Evolutionary conservation across 352 stramenopile species (phyloP).

Genomic region (Phytophthora rubi): DNA sequence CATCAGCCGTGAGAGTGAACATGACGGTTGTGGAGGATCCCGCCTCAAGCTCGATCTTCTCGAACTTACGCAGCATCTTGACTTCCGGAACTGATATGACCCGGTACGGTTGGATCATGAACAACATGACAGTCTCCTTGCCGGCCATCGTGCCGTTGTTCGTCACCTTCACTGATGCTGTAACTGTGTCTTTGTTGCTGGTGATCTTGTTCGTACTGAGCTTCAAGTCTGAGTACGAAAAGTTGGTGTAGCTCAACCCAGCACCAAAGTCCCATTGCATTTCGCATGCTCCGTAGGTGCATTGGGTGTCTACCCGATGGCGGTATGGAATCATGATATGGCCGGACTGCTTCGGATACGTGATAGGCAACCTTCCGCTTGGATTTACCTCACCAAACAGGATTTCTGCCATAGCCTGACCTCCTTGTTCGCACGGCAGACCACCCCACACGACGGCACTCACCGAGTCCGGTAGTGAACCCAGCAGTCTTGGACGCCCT

Average conservation of each 20-base stretch:
- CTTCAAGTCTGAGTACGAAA: conserved; percentile 53
- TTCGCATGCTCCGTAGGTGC: conserved; percentile 50
- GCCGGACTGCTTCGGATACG: conserved; percentile 68
- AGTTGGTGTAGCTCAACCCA: conserved; percentile 74
- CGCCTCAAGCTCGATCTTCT: conserved; percentile 65
- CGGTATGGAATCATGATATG: conserved; percentile 79
- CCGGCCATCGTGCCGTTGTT: conserved; percentile 66
- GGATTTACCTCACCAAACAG: conserved; percentile 80
- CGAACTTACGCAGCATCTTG: conserved; percentile 83
- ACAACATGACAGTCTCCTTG: conserved; percentile 80
- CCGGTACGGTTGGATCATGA: conserved; percentile 74
- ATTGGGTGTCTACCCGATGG: conserved; percentile 61
- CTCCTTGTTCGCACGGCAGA: conserved; percentile 78
- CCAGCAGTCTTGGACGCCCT: conserved; percentile 60
- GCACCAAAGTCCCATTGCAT: conserved; percentile 71
- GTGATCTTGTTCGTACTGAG: conserved; percentile 43
- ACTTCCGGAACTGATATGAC: conserved; percentile 68
- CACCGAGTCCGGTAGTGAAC: conserved; percentile 62
- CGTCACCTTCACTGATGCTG: conserved; percentile 59
- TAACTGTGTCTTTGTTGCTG: conserved; percentile 25
- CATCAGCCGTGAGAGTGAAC: conserved; percentile 49
- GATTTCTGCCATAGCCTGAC: conserved; percentile 85
- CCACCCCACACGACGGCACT: conserved; percentile 75
- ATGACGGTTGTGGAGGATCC: conserved; percentile 35
- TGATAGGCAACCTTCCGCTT: conserved; percentile 79